These are phyloP conservation scores for Cladosporium sp. DNA, from an alignment of 2,329 filamentous ascomycete species.

Conservation along the genomic window DNA sequence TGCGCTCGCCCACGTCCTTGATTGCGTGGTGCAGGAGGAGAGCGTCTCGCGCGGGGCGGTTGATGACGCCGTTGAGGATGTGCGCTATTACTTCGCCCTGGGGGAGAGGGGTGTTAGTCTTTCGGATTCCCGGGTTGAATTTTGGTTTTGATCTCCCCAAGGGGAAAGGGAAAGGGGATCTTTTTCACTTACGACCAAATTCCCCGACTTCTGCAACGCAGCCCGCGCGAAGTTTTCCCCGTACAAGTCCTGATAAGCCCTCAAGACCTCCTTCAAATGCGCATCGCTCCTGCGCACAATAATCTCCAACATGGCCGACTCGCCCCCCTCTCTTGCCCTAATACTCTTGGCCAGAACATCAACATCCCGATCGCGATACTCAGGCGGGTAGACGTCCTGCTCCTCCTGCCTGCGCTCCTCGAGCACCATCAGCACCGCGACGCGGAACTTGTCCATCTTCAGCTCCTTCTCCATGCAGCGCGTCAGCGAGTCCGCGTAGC, in stretches of 20 bases:
- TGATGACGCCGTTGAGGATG: conserved; percentile 94
- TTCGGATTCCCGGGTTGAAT: too few relatives aligned
- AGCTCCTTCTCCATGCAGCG: conserved; percentile 90
- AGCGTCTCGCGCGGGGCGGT: conserved; percentile 88
- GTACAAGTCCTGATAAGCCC: conserved; percentile 69
- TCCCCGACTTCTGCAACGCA: conserved; percentile 82
- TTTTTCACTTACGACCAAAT: conserved; percentile 89
- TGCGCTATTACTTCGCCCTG: conserved; percentile 93
- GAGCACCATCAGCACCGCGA: conserved; percentile 76
- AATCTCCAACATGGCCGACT: conserved; percentile 81
- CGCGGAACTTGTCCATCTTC: conserved; percentile 94
- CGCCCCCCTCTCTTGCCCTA: conserved; percentile 70
- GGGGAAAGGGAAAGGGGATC: too few relatives aligned
- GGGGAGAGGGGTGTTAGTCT: not conserved
- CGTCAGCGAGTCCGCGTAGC: conserved; percentile 75
- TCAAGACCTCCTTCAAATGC: conserved; percentile 76
- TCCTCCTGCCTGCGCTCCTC: conserved; percentile 85
- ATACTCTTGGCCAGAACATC: conserved; percentile 66
- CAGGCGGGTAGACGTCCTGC: conserved; percentile 55
- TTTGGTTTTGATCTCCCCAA: too few relatives aligned
- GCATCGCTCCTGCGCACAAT: conserved; percentile 74
- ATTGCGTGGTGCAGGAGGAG: conserved; percentile 88
- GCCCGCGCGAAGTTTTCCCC: conserved; percentile 80
- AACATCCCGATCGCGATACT: conserved; percentile 62
- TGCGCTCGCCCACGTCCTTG: conserved; percentile 42